Base-by-base conservation (phyloP, 2,329 filamentous ascomycete genomes). In the Bipolaris cookei region DNA sequence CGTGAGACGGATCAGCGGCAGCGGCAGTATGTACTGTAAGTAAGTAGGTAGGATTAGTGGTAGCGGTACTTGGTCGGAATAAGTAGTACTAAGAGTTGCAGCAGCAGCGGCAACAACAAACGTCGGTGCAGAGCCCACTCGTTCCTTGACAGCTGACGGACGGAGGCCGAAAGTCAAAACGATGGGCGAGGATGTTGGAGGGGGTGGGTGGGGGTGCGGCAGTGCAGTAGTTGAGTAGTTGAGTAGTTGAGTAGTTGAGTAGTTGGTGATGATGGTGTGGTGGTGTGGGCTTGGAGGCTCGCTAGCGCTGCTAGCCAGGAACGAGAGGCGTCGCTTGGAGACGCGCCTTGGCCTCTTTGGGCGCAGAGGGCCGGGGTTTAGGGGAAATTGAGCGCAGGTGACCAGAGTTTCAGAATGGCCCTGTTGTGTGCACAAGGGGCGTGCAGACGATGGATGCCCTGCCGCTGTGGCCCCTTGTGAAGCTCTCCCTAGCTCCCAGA, bases 401-500 rank as follows among this genome's bases (percentile, higher is more conserved):
- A 56, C 53, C 48, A 59, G 30, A 45, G 63, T 65, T 65, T 65
- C 62, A 65, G 45, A 47, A 50, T 55, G 16, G 37, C 18, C 25
- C 25, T 18, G 18, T 23, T 38, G 35, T 39, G 35, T 16, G 21
- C 39, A 23, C 32, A 28, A 45, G 42, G 42, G 13, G 42, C 28
- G 28, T 20, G 43, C 28, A 45, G 43, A 32, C n/a, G n/a, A 16
- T 32, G 42, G 16, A 25, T 30, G 41, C 23, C 28, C 41, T 10
- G 21, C 23, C 10, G 42, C 25, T 10, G 23, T 30, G 43, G n/a
- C 43, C 43, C 43, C 43, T 46, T 34, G 43, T 21, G 43, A 46
- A 46, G 43, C 28, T 46, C 28, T 32, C 43, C 25, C 39, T 42
- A 21, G 43, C 28, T 30, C 30, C 25, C 23, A 8, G 11, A 8